Conservation (phyloP, 148 eudicot genomes). For the Amaranthus cruentus region DNA sequence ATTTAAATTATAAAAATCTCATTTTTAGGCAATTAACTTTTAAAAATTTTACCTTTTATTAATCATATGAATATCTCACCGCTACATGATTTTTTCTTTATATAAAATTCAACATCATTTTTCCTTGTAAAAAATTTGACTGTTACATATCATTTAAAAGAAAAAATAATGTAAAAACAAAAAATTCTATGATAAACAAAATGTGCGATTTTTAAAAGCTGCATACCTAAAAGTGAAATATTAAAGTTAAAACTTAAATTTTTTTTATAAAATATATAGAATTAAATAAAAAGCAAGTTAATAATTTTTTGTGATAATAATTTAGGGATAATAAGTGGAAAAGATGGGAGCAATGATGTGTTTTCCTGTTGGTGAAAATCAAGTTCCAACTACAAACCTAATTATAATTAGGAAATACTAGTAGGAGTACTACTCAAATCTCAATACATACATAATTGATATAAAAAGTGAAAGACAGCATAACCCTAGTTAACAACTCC, state of each 20-base stretch:
- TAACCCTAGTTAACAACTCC: constrained; percentile 20
- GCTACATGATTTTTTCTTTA: no score
- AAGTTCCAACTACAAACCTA: constrained; percentile 22
- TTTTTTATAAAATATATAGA: not conserved
- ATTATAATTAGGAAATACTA: constrained; percentile 12
- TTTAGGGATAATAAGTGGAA: constrained; percentile 18
- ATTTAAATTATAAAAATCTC: no score
- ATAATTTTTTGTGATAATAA: constrained; percentile 16
- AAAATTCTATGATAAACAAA: not conserved
- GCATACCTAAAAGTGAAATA: no score
- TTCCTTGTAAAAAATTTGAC: no score
- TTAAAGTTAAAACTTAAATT: no score
- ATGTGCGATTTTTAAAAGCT: no score
- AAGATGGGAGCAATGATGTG: constrained; percentile 26
- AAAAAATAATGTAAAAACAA: not conserved
- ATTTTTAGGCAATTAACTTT: no score
- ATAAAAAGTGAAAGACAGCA: constrained; percentile 18
- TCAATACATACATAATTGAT: not conserved
- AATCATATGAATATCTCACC: no score
- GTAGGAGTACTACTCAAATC: no score
- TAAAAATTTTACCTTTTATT: no score
- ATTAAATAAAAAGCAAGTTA: not conserved
- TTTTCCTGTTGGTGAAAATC: constrained; percentile 24
- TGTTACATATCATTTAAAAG: constrained; percentile 1
- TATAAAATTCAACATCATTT: no score